A percentile compares a stretch with the other conserved stretches of the same genome.
Conservation (phyloP, 78 protist genomes). For the Cavenderia fasciculata region DNA sequence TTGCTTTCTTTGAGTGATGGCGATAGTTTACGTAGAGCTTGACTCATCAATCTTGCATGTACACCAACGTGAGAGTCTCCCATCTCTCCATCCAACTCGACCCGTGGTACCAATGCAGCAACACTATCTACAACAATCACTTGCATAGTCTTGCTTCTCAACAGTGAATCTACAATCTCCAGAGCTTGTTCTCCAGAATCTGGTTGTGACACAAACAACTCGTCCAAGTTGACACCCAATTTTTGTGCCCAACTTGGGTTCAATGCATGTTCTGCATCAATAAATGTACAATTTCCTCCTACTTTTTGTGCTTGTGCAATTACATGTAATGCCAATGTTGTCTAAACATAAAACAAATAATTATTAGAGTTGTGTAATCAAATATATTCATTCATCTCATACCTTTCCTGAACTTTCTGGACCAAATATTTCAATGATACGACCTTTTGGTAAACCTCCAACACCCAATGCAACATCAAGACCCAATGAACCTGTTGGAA, state of each 20-base stretch:
- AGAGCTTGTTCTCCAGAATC: constrained; percentile 87
- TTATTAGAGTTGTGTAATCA: neutral
- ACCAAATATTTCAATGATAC: constrained; percentile 84
- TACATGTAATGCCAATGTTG: constrained; percentile 68
- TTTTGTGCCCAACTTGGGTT: constrained; percentile 77
- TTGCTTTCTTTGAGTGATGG: constrained; percentile 63
- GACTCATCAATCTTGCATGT: constrained; percentile 83
- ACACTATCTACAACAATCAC: constrained; percentile 86
- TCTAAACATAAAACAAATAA: neutral
- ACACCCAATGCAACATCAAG: constrained; percentile 82
- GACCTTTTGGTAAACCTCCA: constrained; percentile 80
- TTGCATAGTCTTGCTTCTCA: constrained; percentile 64
- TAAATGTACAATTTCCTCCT: constrained; percentile 85
- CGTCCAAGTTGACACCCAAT: constrained; percentile 80
- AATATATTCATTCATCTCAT: neutral
- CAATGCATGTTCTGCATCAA: constrained; percentile 86
- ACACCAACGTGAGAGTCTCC: constrained; percentile 84
- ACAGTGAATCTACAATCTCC: constrained; percentile 75
- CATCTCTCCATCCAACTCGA: constrained; percentile 85
- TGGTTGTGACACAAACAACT: constrained; percentile 82
- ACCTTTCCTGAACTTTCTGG: constrained; percentile 85
- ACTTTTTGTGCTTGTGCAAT: constrained; percentile 81
- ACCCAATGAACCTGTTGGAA: constrained; percentile 82
- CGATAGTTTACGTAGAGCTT: constrained; percentile 83
- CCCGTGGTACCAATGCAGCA: constrained; percentile 85